Conservation (phyloP, 1,284 basidiomycete genomes). For the Peniophora sp. region DNA sequence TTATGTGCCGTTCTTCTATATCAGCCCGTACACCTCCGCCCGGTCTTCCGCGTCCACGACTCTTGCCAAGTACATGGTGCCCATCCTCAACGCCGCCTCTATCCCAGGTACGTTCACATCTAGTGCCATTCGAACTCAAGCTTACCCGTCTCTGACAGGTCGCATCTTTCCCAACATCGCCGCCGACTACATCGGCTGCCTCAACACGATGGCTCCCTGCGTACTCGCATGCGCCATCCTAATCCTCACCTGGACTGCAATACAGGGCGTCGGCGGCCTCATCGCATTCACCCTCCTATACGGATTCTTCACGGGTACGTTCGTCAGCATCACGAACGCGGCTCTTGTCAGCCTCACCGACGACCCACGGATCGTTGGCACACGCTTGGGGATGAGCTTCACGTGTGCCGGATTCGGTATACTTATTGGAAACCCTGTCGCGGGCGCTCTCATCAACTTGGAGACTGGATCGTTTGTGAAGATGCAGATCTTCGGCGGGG, state of each 20-base stretch:
- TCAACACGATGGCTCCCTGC: conserved; percentile 1
- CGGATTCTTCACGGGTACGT: conserved; percentile 1
- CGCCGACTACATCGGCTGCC: background rate
- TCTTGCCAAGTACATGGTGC: conserved; percentile 1
- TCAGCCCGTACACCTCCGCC: conserved; percentile 2
- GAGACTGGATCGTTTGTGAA: conserved; percentile 2
- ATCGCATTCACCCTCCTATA: background rate
- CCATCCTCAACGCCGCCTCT: conserved; percentile 1
- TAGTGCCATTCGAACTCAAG: too few relatives aligned
- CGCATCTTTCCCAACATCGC: conserved; percentile 1
- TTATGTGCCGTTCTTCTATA: conserved; percentile 9
- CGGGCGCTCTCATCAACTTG: conserved; percentile 7
- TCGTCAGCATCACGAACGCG: conserved; percentile 5
- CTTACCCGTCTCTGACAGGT: background rate
- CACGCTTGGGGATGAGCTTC: conserved; percentile 9
- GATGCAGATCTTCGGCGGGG: conserved; percentile 8
- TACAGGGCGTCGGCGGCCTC: background rate
- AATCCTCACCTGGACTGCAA: background rate
- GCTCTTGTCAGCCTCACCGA: conserved; percentile 4
- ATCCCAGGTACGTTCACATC: background rate
- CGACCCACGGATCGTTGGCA: conserved; percentile 4
- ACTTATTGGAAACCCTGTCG: conserved; percentile 8
- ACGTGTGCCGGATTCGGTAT: conserved; percentile 4
- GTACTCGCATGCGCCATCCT: background rate
- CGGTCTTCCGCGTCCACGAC: conserved; percentile 1